Percentiles rank a stretch among this genome's conserved stretches.
These are phyloP conservation scores for Vicia villosa DNA, from an alignment of 306 rosid genomes.

Conservation along the genomic window DNA sequence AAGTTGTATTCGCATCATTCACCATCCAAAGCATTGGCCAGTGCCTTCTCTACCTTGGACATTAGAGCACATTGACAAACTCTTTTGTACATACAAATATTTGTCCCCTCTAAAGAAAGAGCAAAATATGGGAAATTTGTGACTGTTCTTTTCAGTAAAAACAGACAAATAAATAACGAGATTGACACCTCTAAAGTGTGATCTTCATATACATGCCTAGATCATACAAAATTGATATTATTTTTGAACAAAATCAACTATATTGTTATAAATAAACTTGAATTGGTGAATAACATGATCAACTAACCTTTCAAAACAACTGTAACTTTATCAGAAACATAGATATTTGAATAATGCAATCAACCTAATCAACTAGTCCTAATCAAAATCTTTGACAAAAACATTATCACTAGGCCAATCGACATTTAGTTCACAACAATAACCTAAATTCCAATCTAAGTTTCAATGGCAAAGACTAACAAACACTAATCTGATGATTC, in stretches of 20 bases:
- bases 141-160: background rate
- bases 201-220: background rate
- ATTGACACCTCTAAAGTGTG: background rate
- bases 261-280: slow-evolving; percentile 17
- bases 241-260: background rate
- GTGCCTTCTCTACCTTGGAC: background rate
- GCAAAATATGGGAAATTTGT: background rate
- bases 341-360: slow-evolving; percentile 26
- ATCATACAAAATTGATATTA: background rate
- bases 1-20: background rate
- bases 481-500: slow-evolving; percentile 22
- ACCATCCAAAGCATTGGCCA: background rate
- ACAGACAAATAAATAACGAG: background rate
- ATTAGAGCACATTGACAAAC: background rate
- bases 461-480: slow-evolving; percentile 27
- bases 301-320: slow-evolving; percentile 27
- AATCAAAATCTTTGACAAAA: slow-evolving; percentile 24
- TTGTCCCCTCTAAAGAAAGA: background rate
- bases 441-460: slow-evolving; percentile 27
- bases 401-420: background rate
- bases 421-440: slow-evolving; percentile 1
- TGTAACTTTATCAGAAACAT: background rate
- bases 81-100: background rate
- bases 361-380: slow-evolving; percentile 32
- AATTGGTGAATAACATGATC: slow-evolving; percentile 22